Percentiles rank a stretch among this genome's conserved stretches.
These are phyloP conservation scores for Trichophyton schoenleinii DNA, from an alignment of 2,329 filamentous ascomycete species.

Conservation along the genomic window DNA sequence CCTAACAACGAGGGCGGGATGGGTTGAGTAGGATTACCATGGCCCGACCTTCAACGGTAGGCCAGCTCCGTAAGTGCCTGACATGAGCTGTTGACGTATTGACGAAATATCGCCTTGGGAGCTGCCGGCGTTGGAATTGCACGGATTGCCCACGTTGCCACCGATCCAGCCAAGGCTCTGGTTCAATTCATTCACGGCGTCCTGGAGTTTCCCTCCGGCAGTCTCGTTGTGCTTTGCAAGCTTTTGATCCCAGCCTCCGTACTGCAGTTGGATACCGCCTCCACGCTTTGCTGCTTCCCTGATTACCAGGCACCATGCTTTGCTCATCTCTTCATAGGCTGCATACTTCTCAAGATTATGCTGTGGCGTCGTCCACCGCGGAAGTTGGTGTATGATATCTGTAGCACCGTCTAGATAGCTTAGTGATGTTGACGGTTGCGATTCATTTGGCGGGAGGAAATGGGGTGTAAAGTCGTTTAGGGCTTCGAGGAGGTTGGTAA, in stretches of 20 bases:
- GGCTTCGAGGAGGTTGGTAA: slow-evolving; percentile 72
- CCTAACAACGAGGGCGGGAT: not conserved
- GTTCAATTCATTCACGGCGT: slow-evolving; percentile 65
- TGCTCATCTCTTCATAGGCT: slow-evolving; percentile 90
- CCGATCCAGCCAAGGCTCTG: slow-evolving; percentile 69
- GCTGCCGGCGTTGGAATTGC: slow-evolving; percentile 17
- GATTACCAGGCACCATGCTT: slow-evolving; percentile 84
- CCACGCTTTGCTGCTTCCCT: slow-evolving; percentile 82
- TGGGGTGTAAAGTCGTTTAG: slow-evolving; percentile 90
- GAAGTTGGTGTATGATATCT: slow-evolving; percentile 75
- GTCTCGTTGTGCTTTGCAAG: slow-evolving; percentile 77
- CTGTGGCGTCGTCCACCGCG: slow-evolving; percentile 78
- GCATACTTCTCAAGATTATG: slow-evolving; percentile 90
- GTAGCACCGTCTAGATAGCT: slow-evolving; percentile 84
- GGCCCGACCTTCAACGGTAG: slow-evolving; percentile 44
- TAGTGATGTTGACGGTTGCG: slow-evolving; percentile 68
- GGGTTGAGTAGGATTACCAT: slow-evolving; percentile 31
- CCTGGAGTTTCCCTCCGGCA: slow-evolving; percentile 67
- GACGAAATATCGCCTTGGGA: slow-evolving; percentile 31
- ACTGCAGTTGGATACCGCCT: slow-evolving; percentile 77
- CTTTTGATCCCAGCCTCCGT: slow-evolving; percentile 84
- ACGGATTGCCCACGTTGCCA: slow-evolving; percentile 16
- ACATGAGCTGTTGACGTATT: slow-evolving; percentile 45
- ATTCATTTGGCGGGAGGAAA: slow-evolving; percentile 83
- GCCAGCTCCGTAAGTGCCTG: slow-evolving; percentile 44